A percentile compares a stretch with the other conserved stretches of the same genome.
These are phyloP conservation scores for Podila epigama DNA, from an alignment of 192 early-diverging fungal genomes.

Conservation along the genomic window DNA sequence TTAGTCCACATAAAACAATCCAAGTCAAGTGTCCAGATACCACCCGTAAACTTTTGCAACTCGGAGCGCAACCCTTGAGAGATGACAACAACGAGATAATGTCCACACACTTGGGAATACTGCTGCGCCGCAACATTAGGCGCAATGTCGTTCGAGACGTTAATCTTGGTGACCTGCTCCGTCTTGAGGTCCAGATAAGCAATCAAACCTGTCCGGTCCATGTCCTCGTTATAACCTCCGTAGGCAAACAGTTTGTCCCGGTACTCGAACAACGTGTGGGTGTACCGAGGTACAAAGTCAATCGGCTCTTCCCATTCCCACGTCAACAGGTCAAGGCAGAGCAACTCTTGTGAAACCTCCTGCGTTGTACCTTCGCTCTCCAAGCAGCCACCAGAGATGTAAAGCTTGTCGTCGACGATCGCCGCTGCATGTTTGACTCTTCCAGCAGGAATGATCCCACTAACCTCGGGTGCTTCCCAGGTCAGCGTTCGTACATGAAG, in stretches of 20 bases:
- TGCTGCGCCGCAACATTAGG: constrained; percentile 67
- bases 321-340: constrained; percentile 60
- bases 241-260: constrained; percentile 63
- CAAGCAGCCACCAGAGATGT: constrained; percentile 64
- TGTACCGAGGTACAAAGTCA: constrained; percentile 58
- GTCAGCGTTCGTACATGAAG: constrained; percentile 65
- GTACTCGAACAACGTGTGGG: constrained; percentile 65
- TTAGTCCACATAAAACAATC: constrained; percentile 62
- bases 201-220: constrained; percentile 61
- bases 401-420: constrained; percentile 67
- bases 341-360: constrained; percentile 34
- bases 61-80: constrained; percentile 49
- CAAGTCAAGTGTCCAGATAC: constrained; percentile 68
- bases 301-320: constrained; percentile 66
- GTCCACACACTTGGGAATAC: constrained; percentile 67
- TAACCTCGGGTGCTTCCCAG: constrained; percentile 63
- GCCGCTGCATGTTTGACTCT: constrained; percentile 67
- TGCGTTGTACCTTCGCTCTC: constrained; percentile 21
- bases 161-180: constrained; percentile 53
- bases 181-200: constrained; percentile 63
- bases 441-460: constrained; percentile 57
- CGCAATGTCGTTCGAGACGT: constrained; percentile 54
- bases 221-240: constrained; percentile 65
- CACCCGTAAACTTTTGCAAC: constrained; percentile 55
- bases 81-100: constrained; percentile 63